Base-by-base conservation (phyloP, 176 grass and related monocot genomes). In the Carex kokanica region DNA sequence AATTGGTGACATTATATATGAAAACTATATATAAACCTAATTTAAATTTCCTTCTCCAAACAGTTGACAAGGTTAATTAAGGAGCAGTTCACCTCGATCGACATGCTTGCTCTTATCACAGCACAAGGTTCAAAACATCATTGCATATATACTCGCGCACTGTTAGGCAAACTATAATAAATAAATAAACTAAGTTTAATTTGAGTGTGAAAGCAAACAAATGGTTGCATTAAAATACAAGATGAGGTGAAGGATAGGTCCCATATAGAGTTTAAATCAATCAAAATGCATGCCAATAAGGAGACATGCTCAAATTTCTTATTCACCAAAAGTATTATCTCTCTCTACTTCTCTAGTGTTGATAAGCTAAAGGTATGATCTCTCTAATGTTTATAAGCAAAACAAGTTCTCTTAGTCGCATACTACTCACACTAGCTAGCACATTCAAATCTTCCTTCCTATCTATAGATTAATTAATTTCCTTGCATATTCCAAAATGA, bases 351-450 rank as follows among this genome's bases (percentile, higher is more conserved):
- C 63, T 12, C 14, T 12, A 58, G 20, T 57, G 25, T 57, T 54
- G 16, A 60, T 61, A 61, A 61, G 20, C 21, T 24, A 25, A 62
- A 62, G 60, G 20, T 18, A 32, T 15, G n/a, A 45, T 82, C n/a
- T 82, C 80, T 67, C 60, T 80, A 62, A 21, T 82, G 62, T 82
- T 27, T 82, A 82, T 62, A 82, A 82, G 60, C 60, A 82, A 82
- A 47, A 15, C 80, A 45, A 58, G 60, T 81, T 67, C 36, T 24
- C 63, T 45, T 38, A 82, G 59, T 53, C 14, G 25, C 61, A 64
- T 29, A 82, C 27, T 58, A 60, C 41, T 43, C 4, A 78, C 78
- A 63, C 78, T 45, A 15, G 4, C 16, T 41, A 47, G 45, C 9
- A 61, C 13, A 60, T 32, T 57, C 58, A 67, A 51, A 49, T 43